Evolutionary conservation across 345 rosid species (phyloP).

Genomic region (Kandelia obovata): DNA sequence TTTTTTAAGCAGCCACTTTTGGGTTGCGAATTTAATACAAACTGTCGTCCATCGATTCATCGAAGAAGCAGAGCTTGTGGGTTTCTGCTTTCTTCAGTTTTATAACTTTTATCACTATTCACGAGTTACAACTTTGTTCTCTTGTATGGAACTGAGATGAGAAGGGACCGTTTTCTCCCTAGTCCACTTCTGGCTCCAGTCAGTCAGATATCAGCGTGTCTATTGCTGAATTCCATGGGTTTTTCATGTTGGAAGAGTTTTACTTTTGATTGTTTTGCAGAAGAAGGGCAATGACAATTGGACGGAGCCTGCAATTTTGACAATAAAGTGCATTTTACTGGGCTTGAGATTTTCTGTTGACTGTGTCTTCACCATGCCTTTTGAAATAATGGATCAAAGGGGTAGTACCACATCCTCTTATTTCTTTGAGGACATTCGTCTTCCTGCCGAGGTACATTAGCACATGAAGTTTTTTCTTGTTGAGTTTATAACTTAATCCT

Average conservation of each 20-base stretch:
- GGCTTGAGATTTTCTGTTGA: constrained; percentile 24
- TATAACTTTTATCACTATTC: constrained; percentile 1
- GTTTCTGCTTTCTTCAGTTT: background rate
- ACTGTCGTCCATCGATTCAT: too few species aligned
- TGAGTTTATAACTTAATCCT: too few species aligned
- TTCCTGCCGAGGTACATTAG: constrained; percentile 48
- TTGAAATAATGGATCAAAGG: constrained; percentile 61
- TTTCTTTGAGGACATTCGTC: constrained; percentile 40
- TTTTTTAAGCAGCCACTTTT: background rate
- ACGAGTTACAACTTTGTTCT: too few species aligned
- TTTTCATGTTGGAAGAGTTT: constrained; percentile 13
- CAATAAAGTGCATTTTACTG: background rate
- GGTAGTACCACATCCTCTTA: constrained; percentile 42
- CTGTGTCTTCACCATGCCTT: constrained; percentile 48
- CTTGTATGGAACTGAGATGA: background rate
- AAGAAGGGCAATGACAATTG: constrained; percentile 24
- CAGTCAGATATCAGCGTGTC: background rate
- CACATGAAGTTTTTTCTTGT: background rate
- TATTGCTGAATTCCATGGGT: background rate
- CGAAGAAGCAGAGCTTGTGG: background rate
- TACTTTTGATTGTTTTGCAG: constrained; percentile 24
- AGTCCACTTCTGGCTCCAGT: background rate
- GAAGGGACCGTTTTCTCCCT: background rate
- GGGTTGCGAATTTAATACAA: too few species aligned
- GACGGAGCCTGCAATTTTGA: constrained; percentile 16